Evolutionary conservation across 2,329 filamentous ascomycete species (phyloP).

Genomic region (Colletotrichum sp.): DNA sequence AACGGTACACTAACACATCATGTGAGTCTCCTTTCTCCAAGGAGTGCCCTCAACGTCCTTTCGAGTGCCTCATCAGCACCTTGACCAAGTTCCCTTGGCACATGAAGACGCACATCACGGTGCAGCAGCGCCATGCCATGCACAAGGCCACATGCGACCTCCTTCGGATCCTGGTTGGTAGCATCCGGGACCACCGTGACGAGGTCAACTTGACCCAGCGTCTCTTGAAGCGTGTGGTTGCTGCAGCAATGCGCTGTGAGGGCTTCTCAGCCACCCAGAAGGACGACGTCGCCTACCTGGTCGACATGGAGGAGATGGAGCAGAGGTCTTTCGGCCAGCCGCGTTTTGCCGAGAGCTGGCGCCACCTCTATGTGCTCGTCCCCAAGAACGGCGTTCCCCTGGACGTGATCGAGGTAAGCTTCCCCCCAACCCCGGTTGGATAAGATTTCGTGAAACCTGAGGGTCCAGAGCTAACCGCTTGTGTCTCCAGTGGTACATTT

Average conservation of each 20-base stretch:
- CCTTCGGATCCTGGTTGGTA: constrained; percentile 28
- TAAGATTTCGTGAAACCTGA: background rate
- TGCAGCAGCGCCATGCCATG: constrained; percentile 58
- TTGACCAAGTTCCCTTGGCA: constrained; percentile 68
- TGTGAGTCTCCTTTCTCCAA: constrained; percentile 62
- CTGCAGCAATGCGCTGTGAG: constrained; percentile 58
- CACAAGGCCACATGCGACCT: constrained; percentile 56
- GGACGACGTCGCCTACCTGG: constrained; percentile 57
- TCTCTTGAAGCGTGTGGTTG: constrained; percentile 57
- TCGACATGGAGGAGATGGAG: constrained; percentile 37
- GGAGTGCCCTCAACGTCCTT: constrained; percentile 67
- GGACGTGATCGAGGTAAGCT: constrained; percentile 61
- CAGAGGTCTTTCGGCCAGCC: constrained; percentile 50
- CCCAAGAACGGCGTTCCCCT: constrained; percentile 51
- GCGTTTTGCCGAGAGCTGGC: constrained; percentile 51
- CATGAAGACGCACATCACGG: constrained; percentile 58
- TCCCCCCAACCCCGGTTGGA: background rate
- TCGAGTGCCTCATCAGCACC: constrained; percentile 69
- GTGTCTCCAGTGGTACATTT: constrained; percentile 57
- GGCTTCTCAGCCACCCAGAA: constrained; percentile 68
- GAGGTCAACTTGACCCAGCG: constrained; percentile 52
- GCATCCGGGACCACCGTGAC: constrained; percentile 35
- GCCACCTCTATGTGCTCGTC: constrained; percentile 54
- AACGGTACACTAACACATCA: background rate
- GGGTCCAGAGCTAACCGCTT: constrained; percentile 13